These are phyloP conservation scores for Claviceps arundinis DNA, from an alignment of 2,329 filamentous ascomycete genomes.

Conservation along the genomic window DNA sequence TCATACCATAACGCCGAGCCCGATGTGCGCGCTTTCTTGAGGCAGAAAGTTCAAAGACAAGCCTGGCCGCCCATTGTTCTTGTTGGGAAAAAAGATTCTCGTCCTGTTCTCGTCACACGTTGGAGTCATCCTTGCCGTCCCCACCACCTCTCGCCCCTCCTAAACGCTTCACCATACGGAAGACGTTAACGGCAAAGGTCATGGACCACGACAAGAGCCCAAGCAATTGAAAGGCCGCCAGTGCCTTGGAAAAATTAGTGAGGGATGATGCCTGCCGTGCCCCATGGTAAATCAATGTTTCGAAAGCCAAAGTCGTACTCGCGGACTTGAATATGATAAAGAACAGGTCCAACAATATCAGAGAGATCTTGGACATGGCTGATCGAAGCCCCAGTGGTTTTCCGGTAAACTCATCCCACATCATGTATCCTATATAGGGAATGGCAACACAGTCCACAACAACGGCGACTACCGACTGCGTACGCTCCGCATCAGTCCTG, in stretches of 20 bases:
- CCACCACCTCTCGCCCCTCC: conserved; percentile 33
- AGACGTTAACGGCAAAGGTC: conserved; percentile 78
- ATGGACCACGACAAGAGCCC: conserved; percentile 80
- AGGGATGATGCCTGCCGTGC: conserved; percentile 18
- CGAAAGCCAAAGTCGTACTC: conserved; percentile 81
- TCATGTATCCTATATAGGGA: conserved; percentile 85
- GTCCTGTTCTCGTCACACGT: neutral
- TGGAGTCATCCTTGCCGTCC: conserved; percentile 12
- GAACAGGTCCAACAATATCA: conserved; percentile 83
- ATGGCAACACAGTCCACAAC: conserved; percentile 80
- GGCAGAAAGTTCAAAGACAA: too few relatives aligned
- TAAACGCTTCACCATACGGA: conserved; percentile 51
- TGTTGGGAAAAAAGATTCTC: neutral
- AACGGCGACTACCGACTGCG: conserved; percentile 78
- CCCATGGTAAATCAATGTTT: conserved; percentile 54
- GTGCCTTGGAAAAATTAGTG: conserved; percentile 48
- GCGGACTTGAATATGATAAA: conserved; percentile 97
- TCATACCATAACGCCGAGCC: neutral
- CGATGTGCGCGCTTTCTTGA: neutral
- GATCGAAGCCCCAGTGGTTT: conserved; percentile 81
- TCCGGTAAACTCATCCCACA: conserved; percentile 90
- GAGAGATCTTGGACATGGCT: conserved; percentile 70
- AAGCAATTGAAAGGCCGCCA: conserved; percentile 68
- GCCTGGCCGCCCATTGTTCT: neutral
- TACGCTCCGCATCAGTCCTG: conserved; percentile 39